These are phyloP conservation scores for Moricandia arvensis DNA, from an alignment of 345 rosid species.

Conservation along the genomic window DNA sequence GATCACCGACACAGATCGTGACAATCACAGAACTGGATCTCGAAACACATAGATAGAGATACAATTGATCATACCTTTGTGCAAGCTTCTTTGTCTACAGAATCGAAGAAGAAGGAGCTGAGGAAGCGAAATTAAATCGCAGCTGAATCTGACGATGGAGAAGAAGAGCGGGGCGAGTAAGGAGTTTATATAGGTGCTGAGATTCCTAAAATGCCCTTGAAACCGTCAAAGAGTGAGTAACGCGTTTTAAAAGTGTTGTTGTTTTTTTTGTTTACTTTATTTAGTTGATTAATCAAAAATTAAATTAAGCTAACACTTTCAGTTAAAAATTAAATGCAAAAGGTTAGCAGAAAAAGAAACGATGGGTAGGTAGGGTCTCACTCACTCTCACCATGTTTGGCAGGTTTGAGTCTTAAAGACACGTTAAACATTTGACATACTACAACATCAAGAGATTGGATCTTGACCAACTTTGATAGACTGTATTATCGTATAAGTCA, in stretches of 20 bases:
- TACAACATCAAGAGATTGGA: slow-evolving; percentile 10
- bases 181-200: slow-evolving; percentile 37
- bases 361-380: slow-evolving; percentile 14
- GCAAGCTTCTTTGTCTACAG: neutral
- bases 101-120: slow-evolving; percentile 21
- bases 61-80: neutral
- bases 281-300: neutral
- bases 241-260: slow-evolving; percentile 21
- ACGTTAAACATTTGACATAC: slow-evolving; percentile 23
- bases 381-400: slow-evolving; percentile 19
- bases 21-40: neutral
- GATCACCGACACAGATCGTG: neutral
- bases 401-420: slow-evolving; percentile 14
- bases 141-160: slow-evolving; percentile 34
- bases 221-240: slow-evolving; percentile 34
- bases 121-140: neutral
- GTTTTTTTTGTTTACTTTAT: slow-evolving; percentile 13
- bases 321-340: slow-evolving; percentile 4
- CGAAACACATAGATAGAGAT: neutral
- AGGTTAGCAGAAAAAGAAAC: neutral
- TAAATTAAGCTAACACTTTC: slow-evolving; percentile 8
- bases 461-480: slow-evolving; percentile 13
- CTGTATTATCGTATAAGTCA: neutral
- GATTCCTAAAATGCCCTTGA: slow-evolving; percentile 39
- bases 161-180: slow-evolving; percentile 32